Base-by-base conservation (phyloP, 1,284 basidiomycete species). In the Chalciporus sp. region DNA sequence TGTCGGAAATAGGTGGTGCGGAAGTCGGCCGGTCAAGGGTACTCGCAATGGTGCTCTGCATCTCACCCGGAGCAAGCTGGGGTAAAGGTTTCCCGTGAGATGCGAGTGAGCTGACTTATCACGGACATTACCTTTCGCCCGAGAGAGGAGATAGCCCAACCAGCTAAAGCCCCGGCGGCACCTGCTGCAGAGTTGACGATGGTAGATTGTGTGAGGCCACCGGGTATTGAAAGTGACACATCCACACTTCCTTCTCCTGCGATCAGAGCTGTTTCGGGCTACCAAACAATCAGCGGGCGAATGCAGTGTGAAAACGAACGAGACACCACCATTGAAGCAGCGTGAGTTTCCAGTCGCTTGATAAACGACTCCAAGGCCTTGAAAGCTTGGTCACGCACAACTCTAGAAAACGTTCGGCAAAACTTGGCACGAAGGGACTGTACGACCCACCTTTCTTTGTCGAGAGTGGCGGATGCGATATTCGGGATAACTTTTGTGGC, bases 331-430 rank as follows among this genome's bases (percentile, higher is more conserved):
- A 97, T 90, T 4, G 82, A 79, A 0, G 82, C 80, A 2, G 87
- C 91, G 62, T 95, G 81, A 4, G 76, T 79, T 66, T 96, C 92
- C n/a, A 96, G 72, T 56, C 81, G 85, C 71, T 90, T 91, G 60
- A 95, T 76, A 65, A 95, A 95, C 54, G 95, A 75, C 46, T 92
- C 88, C 58, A 95, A 80, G 2, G 93, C 90, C 69, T 92, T 95
- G 79, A 95, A 97, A 1, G 92, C 95, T 66, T 97, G 95, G 72
- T 97, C 94, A 37, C 95, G 82, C 1, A 97, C 95, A 4, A 92
- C 69, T 62, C 93, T 95, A 53, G 44, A 11, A 2, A 29, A 42
- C 3, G n/a, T 14, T 67, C 47, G 61, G 56, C n/a, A 27, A 3
- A 16, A 50, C 12, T 39, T 7, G 4, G 45, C 29, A 16, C 14